Base-by-base conservation (phyloP, 1,284 basidiomycete species). In the Cryptococcus sp. region DNA sequence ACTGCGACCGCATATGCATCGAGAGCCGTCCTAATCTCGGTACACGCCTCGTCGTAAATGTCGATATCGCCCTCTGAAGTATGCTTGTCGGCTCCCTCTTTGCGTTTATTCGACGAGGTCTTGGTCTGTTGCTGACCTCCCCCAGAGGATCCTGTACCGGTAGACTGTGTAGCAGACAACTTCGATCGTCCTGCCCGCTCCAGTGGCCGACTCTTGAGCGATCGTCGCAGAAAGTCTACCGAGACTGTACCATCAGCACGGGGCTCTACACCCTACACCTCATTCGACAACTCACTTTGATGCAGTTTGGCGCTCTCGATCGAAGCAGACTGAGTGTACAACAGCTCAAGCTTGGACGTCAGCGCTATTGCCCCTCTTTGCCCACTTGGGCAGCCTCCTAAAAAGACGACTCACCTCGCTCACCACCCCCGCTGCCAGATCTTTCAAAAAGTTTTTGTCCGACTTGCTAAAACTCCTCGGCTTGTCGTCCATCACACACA, bases 211-310 rank as follows among this genome's bases (percentile, higher is more conserved):
- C 52, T 52, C 41, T 66, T 61, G 32, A 70, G 48, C 3, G 66
- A 67, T 16, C 65, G 57, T 12, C 68, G 60, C 5, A 68, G 53
- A 45, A 70, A 70, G 32, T 70, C 63, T 19, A 70, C 68, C 18
- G 68, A 67, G 24, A 66, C 63, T 66, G 44, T 34, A 6, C 24
- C 12, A 40, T 48, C 32, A 48, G 45, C 33, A 49, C 33, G 18
- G 16, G 10, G 0, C 3, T 34, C 7, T 22, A 23, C 14, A 33
- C 12, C 22, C 10, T 10, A 34, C 25, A 39, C 12, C 31, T 11
- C 36, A 47, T 22, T 35, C 22, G 39, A 12, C 9, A 16, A 62
- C 60, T 46, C 32, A 66, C 63, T 66, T 48, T 68, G 63, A 41
- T 70, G 68, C 41, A 70, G 37, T 42, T 60, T 58, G 19, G 60